Evolutionary conservation across 805 yeast species (phyloP).

Genomic region (Hanseniaspora nectarophila): DNA sequence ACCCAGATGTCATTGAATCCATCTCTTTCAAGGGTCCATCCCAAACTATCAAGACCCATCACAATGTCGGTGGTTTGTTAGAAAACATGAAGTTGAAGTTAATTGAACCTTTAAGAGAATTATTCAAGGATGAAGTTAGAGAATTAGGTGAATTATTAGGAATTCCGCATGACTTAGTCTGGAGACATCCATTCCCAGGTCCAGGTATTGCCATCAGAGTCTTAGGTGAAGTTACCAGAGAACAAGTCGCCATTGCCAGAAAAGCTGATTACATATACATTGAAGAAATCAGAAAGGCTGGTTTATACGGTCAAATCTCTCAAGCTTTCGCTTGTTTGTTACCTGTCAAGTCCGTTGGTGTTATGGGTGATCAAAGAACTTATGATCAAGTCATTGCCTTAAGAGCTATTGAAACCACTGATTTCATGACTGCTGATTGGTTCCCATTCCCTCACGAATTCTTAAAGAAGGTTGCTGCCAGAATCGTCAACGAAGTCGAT

Average conservation of each 20-base stretch:
- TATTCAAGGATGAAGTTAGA: conserved; percentile 98
- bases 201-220: conserved; percentile 99
- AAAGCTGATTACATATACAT: conserved; percentile 94
- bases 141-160: conserved; percentile 88
- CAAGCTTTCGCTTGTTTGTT: conserved; percentile 96
- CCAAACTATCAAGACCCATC: conserved; percentile 98
- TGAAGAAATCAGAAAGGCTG: conserved; percentile 88
- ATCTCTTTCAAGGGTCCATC: conserved; percentile 99
- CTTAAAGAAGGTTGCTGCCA: conserved; percentile 82
- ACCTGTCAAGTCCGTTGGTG: conserved; percentile 98
- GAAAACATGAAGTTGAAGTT: conserved; percentile 97
- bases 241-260: conserved; percentile 91
- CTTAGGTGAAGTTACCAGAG: conserved; percentile 88
- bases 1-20: conserved; percentile 97
- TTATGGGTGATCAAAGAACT: conserved; percentile 98
- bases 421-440: conserved; percentile 99
- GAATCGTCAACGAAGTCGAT: conserved; percentile 96
- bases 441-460: conserved; percentile 81
- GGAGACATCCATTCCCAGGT: conserved; percentile 99
- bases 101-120: conserved; percentile 96
- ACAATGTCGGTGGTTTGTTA: conserved; percentile 94
- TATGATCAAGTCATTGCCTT: conserved; percentile 98
- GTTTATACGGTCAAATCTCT: conserved; percentile 81
- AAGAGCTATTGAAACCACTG: conserved; percentile 94
- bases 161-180: conserved; percentile 89